Conservation (phyloP, 2,329 filamentous ascomycete genomes). For the Polytolypa hystricis region DNA sequence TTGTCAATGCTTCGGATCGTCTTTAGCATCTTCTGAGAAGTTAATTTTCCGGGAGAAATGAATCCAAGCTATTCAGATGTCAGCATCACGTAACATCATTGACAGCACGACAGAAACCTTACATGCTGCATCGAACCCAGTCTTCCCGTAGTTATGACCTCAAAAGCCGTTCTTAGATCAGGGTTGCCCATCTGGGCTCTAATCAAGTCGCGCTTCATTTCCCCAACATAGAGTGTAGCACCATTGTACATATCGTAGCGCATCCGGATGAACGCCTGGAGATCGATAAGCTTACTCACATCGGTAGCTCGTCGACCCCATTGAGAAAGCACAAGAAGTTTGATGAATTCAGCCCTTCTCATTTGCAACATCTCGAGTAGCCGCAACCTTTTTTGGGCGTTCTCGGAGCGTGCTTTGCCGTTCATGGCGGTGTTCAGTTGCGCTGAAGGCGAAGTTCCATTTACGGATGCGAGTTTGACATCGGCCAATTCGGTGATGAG, state of each 20-base stretch:
- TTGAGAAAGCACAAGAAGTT: slow-evolving; percentile 77
- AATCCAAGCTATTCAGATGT: slow-evolving; percentile 52
- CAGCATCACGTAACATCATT: not conserved
- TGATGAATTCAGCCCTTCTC: slow-evolving; percentile 80
- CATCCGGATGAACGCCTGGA: slow-evolving; percentile 62
- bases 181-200: slow-evolving; percentile 73
- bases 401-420: slow-evolving; percentile 36
- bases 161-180: slow-evolving; percentile 78
- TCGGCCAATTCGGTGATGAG: slow-evolving; percentile 59
- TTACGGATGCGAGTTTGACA: slow-evolving; percentile 48
- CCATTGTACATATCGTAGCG: slow-evolving; percentile 51
- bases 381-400: slow-evolving; percentile 62
- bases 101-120: slow-evolving; percentile 22
- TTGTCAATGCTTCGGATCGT: slow-evolving; percentile 75
- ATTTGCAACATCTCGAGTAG: slow-evolving; percentile 69
- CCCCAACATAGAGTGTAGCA: slow-evolving; percentile 52
- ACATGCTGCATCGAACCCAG: slow-evolving; percentile 71
- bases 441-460: slow-evolving; percentile 12
- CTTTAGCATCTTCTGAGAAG: slow-evolving; percentile 58
- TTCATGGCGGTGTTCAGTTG: slow-evolving; percentile 16
- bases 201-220: slow-evolving; percentile 62
- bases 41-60: slow-evolving; percentile 60
- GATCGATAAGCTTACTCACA: slow-evolving; percentile 78
- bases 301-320: slow-evolving; percentile 74
- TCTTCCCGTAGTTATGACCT: slow-evolving; percentile 69